Percentiles rank a stretch among this genome's conserved stretches.
Evolutionary conservation across 2,329 filamentous ascomycete species (phyloP).

Genomic region (Pyricularia sp.): DNA sequence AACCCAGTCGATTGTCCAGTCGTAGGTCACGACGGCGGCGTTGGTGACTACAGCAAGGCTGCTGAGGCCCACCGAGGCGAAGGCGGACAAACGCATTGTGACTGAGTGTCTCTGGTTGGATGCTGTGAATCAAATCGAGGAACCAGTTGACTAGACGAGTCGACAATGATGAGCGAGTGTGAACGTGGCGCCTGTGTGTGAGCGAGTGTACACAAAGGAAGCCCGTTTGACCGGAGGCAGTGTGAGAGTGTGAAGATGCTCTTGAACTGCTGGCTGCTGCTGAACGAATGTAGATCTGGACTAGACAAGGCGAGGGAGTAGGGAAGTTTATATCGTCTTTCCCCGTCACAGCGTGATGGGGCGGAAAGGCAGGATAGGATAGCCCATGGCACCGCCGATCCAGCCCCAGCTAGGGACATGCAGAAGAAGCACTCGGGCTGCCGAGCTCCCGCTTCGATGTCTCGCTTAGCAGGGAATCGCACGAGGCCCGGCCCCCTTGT

Average conservation of each 20-base stretch:
- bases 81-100: slow-evolving; percentile 5
- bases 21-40: slow-evolving; percentile 23
- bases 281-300: neutral
- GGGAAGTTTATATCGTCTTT: slow-evolving; percentile 5
- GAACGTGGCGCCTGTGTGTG: neutral
- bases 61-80: slow-evolving; percentile 8
- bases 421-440: slow-evolving; percentile 2
- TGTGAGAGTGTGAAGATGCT: neutral
- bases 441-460: neutral
- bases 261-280: neutral
- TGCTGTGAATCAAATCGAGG: neutral
- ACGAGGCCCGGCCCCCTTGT: neutral
- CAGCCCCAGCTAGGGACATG: neutral
- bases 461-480: neutral
- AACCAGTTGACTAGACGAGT: neutral
- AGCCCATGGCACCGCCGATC: neutral
- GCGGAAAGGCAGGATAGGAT: neutral
- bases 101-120: neutral
- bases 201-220: slow-evolving; percentile 5
- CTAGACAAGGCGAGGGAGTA: neutral
- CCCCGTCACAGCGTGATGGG: neutral
- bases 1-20: slow-evolving; percentile 32
- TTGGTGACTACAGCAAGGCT: slow-evolving; percentile 13
- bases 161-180: neutral
- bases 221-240: neutral